These are phyloP conservation scores for Tetradesmus obliquus DNA, from an alignment of 139 green algal species.

Conservation along the genomic window DNA sequence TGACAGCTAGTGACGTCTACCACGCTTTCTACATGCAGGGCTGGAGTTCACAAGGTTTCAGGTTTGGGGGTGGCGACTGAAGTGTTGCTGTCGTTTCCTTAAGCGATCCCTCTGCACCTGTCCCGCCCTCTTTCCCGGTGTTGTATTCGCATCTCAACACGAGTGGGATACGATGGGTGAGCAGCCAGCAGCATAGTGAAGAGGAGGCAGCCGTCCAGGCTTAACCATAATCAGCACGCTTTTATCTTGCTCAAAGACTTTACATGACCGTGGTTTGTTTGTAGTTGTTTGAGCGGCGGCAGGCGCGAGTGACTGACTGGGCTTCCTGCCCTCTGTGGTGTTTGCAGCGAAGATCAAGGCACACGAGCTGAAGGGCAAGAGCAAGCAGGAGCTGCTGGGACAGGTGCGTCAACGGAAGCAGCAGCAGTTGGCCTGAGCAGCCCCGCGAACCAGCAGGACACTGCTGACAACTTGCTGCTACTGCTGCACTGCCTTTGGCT, in stretches of 20 bases:
- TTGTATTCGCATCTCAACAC: neutral
- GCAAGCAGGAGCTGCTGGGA: constrained; percentile 90
- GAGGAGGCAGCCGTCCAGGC: neutral
- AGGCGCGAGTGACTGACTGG: neutral
- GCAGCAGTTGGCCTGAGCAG: too few species aligned
- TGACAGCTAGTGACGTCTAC: neutral
- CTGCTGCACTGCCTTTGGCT: neutral
- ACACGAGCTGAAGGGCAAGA: constrained; percentile 94
- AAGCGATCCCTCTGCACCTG: neutral
- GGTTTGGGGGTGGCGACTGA: neutral
- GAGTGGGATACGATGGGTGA: constrained; percentile 29
- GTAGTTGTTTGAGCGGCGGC: neutral
- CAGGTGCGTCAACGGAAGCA: constrained; percentile 66
- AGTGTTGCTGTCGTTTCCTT: constrained; percentile 3
- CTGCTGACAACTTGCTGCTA: neutral
- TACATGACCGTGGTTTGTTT: neutral
- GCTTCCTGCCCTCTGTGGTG: neutral
- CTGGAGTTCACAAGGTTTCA: neutral
- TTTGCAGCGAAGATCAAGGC: constrained; percentile 93
- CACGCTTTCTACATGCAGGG: neutral
- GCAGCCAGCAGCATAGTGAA: constrained; percentile 5
- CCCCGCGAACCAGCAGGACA: neutral
- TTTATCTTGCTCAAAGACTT: neutral
- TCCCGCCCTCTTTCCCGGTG: constrained; percentile 3
- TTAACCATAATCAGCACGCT: neutral